These are phyloP conservation scores for Primulina huaijiensis DNA, from an alignment of 257 asterid genomes.

Conservation along the genomic window DNA sequence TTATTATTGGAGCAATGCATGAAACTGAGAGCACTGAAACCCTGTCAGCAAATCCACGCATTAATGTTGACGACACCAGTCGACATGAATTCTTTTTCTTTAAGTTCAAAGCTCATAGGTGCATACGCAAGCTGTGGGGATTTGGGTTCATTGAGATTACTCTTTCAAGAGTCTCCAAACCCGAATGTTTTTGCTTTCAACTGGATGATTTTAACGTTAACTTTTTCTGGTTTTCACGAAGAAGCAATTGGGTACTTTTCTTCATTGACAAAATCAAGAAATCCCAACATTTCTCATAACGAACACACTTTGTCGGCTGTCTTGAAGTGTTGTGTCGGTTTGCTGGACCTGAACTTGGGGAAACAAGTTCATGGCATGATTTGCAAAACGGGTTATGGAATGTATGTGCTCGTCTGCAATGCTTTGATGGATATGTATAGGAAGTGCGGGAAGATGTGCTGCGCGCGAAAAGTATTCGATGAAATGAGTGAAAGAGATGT, in stretches of 20 bases:
- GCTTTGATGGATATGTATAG: constrained; percentile 48
- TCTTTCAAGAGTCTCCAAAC: constrained; percentile 37
- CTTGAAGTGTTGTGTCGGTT: constrained; percentile 50
- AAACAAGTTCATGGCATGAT: constrained; percentile 50
- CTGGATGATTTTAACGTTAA: constrained; percentile 53
- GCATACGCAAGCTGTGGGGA: constrained; percentile 62
- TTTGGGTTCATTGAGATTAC: constrained; percentile 39
- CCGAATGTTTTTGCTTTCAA: constrained; percentile 57
- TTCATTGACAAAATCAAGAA: constrained; percentile 38
- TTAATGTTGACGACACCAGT: constrained; percentile 35
- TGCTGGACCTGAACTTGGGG: constrained; percentile 45
- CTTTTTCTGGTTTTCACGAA: constrained; percentile 35
- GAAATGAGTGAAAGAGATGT: constrained; percentile 54
- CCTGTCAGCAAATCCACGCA: constrained; percentile 62
- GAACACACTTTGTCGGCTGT: constrained; percentile 40
- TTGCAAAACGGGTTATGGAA: constrained; percentile 37
- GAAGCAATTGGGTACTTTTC: constrained; percentile 50
- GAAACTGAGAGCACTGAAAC: constrained; percentile 40
- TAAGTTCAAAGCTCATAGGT: constrained; percentile 57
- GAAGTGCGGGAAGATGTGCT: constrained; percentile 36
- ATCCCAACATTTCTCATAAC: constrained; percentile 27
- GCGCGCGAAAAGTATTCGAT: constrained; percentile 50
- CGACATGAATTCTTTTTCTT: constrained; percentile 32
- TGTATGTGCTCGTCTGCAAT: constrained; percentile 42
- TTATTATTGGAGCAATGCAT: constrained; percentile 44